Evolutionary conservation across 768 basidiomycete genomes (phyloP), one percentile per base, ranked within the genome.

Genomic region (Psilocybe tampanensis): DNA sequence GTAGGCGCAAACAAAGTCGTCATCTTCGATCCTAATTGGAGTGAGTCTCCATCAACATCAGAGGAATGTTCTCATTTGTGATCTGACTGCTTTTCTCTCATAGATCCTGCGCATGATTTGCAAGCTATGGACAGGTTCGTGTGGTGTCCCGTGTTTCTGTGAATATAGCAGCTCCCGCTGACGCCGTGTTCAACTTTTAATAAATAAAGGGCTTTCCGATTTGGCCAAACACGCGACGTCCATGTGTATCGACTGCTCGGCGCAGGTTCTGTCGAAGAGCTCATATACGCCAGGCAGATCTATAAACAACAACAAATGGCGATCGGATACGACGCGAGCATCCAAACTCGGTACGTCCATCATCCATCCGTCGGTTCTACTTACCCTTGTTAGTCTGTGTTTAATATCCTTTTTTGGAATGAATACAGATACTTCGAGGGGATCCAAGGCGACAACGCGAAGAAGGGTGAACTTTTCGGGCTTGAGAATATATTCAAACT

Each of bases 11-110:
- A 98, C 68, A 95, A 92, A 72, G 96, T 97, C 19, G 90, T 95
- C 23, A 90, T 95, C 41, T 94, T 96, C 68, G 90, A 95, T 74
- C 94, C 95, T 3, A 93, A 94, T 61, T 98, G 95, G 95, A 98
- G 94, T 94, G 70, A 69, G 91, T 76, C 6, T 42, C 24, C n/a
- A n/a, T n/a, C n/a, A n/a, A n/a, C n/a, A n/a, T n/a, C n/a, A n/a
- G n/a, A n/a, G n/a, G n/a, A n/a, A n/a, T n/a, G n/a, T n/a, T n/a
- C n/a, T n/a, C n/a, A n/a, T n/a, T n/a, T n/a, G n/a, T n/a, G n/a
- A n/a, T n/a, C n/a, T 29, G 29, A 5, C 5, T 29, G 29, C 9
- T 4, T 29, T 26, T 18, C 29, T 34, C 15, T 11, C 5, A 7
- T 56, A 95, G 94, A 98, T 72, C 96, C 96, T 5, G 93, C 95